phyloP scores from a whole-genome alignment of 352 stramenopile genomes.

The Phytophthora brassicae region DNA sequence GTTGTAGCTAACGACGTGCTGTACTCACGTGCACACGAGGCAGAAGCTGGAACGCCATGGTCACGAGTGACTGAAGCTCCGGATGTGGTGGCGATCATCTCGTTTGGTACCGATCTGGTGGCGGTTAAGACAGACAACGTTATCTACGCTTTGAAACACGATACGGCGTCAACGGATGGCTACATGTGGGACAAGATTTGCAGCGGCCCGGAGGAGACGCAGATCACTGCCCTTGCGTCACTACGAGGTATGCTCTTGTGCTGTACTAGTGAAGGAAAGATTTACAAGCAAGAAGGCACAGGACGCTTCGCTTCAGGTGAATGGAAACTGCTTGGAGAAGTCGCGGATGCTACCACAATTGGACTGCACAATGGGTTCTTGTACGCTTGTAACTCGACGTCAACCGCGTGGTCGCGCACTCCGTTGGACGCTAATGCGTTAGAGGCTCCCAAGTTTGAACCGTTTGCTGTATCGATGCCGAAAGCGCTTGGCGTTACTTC shows the following conservation, averaged over 20 bases:
- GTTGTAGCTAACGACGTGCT: conserved; percentile 56
- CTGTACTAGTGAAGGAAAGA: conserved; percentile 57
- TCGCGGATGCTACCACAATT: conserved; percentile 48
- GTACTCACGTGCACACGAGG: conserved; percentile 67
- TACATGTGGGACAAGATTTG: conserved; percentile 58
- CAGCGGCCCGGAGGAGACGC: conserved; percentile 36
- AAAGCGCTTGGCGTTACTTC: conserved; percentile 62
- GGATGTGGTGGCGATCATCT: conserved; percentile 64
- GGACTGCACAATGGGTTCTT: conserved; percentile 74
- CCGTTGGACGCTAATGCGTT: conserved; percentile 47
- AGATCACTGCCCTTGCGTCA: conserved; percentile 65
- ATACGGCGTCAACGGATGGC: conserved; percentile 14
- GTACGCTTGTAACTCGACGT: conserved; percentile 46
- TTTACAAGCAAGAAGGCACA: conserved; percentile 69
- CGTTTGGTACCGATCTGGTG: conserved; percentile 74
- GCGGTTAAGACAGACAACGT: conserved; percentile 53
- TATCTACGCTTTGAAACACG: conserved; percentile 56
- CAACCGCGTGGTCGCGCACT: conserved; percentile 53
- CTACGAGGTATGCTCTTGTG: conserved; percentile 65
- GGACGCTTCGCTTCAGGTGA: conserved; percentile 59
- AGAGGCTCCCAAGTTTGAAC: conserved; percentile 53
- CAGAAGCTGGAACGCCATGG: conserved; percentile 44
- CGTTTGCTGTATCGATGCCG: conserved; percentile 26
- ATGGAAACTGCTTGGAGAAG: conserved; percentile 58
- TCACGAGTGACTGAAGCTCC: conserved; percentile 38